Evolutionary conservation across 2,329 filamentous ascomycete genomes (phyloP).

Genomic region (Ophiocordyceps australis): DNA sequence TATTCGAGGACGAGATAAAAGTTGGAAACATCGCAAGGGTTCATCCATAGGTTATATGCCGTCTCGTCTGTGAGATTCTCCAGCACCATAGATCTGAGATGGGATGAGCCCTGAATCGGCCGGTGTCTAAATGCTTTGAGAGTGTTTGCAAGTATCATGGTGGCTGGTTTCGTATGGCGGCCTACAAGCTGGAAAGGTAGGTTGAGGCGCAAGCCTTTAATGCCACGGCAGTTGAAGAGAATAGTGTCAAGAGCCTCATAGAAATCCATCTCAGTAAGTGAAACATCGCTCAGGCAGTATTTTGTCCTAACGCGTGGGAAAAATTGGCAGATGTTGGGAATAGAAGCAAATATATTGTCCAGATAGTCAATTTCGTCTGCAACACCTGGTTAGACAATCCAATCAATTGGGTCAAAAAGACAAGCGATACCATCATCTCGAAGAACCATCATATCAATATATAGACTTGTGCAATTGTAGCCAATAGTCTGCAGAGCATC

Average conservation of each 20-base stretch:
- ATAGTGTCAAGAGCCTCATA: slow-evolving; percentile 19
- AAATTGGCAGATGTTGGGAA: slow-evolving; percentile 27
- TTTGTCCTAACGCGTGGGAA: slow-evolving; percentile 21
- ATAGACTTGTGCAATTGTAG: slow-evolving; percentile 27
- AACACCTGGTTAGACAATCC: too few relatives aligned
- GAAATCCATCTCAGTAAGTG: slow-evolving; percentile 32
- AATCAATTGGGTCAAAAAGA: too few relatives aligned
- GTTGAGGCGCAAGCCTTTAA: slow-evolving; percentile 27
- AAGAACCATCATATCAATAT: slow-evolving; percentile 32
- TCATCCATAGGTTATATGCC: slow-evolving; percentile 28
- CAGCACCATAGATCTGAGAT: slow-evolving; percentile 25
- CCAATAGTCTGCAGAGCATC: slow-evolving; percentile 25
- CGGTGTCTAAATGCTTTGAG: slow-evolving; percentile 27
- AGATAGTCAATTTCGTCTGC: slow-evolving; percentile 31
- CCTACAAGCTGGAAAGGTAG: slow-evolving; percentile 32
- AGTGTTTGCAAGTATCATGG: slow-evolving; percentile 32
- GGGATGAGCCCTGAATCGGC: slow-evolving; percentile 21
- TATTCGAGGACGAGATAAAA: slow-evolving; percentile 21
- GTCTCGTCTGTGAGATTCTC: slow-evolving; percentile 30
- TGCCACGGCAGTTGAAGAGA: slow-evolving; percentile 23
- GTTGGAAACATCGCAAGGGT: slow-evolving; percentile 30
- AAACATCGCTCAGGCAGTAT: slow-evolving; percentile 27
- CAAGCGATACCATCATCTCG: slow-evolving; percentile 24
- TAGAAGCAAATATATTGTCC: slow-evolving; percentile 22
- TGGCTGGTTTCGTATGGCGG: slow-evolving; percentile 24